Percentiles rank a stretch among this genome's conserved stretches.
Evolutionary conservation across 2,329 filamentous ascomycete genomes (phyloP).

Genomic region (Byssochlamys sp.): DNA sequence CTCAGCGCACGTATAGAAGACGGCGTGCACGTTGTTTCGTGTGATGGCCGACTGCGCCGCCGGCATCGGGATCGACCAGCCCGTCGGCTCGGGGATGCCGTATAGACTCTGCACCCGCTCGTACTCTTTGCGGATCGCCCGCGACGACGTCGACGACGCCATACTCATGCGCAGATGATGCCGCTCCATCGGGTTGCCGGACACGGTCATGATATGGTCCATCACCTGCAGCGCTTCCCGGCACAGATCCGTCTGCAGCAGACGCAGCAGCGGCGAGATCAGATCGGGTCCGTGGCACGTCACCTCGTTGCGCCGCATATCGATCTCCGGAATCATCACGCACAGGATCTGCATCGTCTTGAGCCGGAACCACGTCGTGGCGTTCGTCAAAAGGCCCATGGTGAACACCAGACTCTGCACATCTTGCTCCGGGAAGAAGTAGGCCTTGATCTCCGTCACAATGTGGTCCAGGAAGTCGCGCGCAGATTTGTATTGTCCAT

Average conservation of each 20-base stretch:
- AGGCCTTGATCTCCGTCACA: constrained; percentile 62
- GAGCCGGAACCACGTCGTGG: constrained; percentile 76
- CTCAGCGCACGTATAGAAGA: constrained; percentile 85
- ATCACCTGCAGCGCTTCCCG: constrained; percentile 84
- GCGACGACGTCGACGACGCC: constrained; percentile 70
- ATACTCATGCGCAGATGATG: constrained; percentile 97
- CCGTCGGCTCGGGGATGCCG: constrained; percentile 88
- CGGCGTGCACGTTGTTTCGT: constrained; percentile 83
- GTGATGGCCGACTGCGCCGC: constrained; percentile 81
- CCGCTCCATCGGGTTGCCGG: constrained; percentile 81
- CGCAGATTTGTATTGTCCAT: constrained; percentile 55
- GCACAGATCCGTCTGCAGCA: constrained; percentile 87
- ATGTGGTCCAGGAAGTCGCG: constrained; percentile 69
- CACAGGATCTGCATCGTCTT: constrained; percentile 87
- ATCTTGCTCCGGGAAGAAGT: constrained; percentile 73
- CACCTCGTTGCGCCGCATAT: constrained; percentile 86
- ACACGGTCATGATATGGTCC: constrained; percentile 91
- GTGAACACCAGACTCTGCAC: constrained; percentile 80
- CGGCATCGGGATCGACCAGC: constrained; percentile 91
- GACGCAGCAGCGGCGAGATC: constrained; percentile 78
- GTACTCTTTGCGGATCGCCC: constrained; percentile 82
- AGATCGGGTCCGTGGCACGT: constrained; percentile 85
- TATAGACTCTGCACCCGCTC: constrained; percentile 89
- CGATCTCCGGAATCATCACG: constrained; percentile 74
- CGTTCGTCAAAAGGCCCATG: constrained; percentile 84